Base-by-base conservation (phyloP, 2,329 filamentous ascomycete genomes). In the Diplocarpon mali region DNA sequence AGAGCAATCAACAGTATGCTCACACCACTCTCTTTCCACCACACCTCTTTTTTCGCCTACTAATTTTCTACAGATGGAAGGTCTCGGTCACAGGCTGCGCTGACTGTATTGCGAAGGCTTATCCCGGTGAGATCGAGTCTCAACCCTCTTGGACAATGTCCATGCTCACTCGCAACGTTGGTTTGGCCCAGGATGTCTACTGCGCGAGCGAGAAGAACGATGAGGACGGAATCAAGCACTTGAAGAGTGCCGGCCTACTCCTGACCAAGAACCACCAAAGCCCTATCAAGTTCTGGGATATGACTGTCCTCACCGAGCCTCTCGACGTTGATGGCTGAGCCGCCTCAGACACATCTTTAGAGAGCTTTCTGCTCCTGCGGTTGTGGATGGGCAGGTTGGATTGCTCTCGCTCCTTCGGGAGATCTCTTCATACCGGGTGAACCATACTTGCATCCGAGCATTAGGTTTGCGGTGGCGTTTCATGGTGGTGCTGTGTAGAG, bases 11-110 rank as follows among this genome's bases (percentile, higher is more conserved):
- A 11, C 15, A n/a, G 12, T 16, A 20, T 16, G 13, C 3, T 2
- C 9, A 4, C n/a, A 35, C 5, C 4, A 4, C 20, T 24, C 4
- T 7, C 16, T 9, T n/a, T 12, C 13, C 9, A 2, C 38, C 14
- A 28, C 13, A 7, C 20, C 20, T 24, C 20, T 24, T 3, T 4
- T 24, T 7, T 7, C 20, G 20, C 7, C 20, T 24, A 3, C 20
- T 24, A 24, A 24, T n/a, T n/a, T n/a, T n/a, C n/a, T n/a, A n/a
- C 5, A 45, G 43, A 20, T 45, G 43, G 43, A 17, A 12, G 14
- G 20, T 28, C 6, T 40, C 30, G 20, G 30, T 40, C 6, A 20
- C 30, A 9, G n/a, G 15, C 32, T 45, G 43, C 37, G 15, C 43
- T 10, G 3, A 8, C 6, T 45, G 43, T 13, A 9, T 40, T 30